Evolutionary conservation across 1,139 yeast genomes (phyloP).

Genomic region (Taphrina wiesneri): DNA sequence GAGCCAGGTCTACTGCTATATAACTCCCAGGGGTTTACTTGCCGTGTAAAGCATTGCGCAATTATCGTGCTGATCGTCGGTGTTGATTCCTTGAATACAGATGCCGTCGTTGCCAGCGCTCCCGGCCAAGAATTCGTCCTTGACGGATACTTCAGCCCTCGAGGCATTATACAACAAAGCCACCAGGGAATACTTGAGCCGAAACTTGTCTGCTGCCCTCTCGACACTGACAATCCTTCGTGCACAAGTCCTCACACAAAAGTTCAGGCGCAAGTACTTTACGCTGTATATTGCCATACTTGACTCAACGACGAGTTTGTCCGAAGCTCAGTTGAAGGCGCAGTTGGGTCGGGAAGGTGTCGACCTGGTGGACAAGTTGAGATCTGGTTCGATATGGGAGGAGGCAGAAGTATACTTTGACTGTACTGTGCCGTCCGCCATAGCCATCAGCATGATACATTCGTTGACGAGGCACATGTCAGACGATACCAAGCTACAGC

Average conservation of each 20-base stretch:
- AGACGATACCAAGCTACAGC: slow-evolving; percentile 10
- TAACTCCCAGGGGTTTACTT: too few species aligned
- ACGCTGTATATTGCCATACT: slow-evolving; percentile 23
- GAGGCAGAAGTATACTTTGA: slow-evolving; percentile 15
- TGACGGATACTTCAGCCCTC: slow-evolving; percentile 15
- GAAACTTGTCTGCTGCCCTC: slow-evolving; percentile 7
- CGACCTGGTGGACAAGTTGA: not conserved
- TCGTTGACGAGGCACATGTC: slow-evolving; percentile 14
- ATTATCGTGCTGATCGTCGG: not conserved
- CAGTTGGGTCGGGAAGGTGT: slow-evolving; percentile 14
- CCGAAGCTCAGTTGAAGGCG: not conserved
- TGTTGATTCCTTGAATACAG: not conserved
- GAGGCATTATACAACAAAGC: slow-evolving; percentile 20
- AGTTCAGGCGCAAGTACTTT: slow-evolving; percentile 15
- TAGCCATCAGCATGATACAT: slow-evolving; percentile 9
- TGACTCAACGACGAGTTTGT: slow-evolving; percentile 17
- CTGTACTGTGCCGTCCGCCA: not conserved
- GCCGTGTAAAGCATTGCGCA: too few species aligned
- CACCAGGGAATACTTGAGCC: slow-evolving; percentile 17
- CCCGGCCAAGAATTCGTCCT: slow-evolving; percentile 11
- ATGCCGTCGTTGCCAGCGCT: slow-evolving; percentile 30
- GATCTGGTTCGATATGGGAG: slow-evolving; percentile 16
- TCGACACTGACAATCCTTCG: slow-evolving; percentile 5
- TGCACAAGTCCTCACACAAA: slow-evolving; percentile 2
- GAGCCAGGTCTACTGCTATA: too few species aligned